Conservation (phyloP, 2,329 filamentous ascomycete genomes). For the Colletotrichum abscissum region DNA sequence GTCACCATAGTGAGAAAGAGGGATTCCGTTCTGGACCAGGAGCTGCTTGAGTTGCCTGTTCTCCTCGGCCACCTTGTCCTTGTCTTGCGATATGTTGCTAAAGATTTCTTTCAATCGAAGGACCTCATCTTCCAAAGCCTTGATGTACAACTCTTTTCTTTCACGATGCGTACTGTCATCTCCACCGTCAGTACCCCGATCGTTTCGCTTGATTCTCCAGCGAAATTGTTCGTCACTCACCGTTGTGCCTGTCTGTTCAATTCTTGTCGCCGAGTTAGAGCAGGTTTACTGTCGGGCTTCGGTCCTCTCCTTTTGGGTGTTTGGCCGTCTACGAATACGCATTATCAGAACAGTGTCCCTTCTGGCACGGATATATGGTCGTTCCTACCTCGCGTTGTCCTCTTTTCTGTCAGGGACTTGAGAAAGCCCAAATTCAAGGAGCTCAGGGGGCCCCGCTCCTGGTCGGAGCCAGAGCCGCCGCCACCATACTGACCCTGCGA, state of each 20-base stretch:
- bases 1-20: constrained; percentile 48
- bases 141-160: constrained; percentile 96
- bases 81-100: constrained; percentile 78
- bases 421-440: constrained; percentile 70
- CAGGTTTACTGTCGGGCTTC: constrained; percentile 96
- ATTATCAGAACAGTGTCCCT: background rate
- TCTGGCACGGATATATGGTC: background rate
- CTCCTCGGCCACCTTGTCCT: constrained; percentile 80
- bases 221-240: constrained; percentile 59
- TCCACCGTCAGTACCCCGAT: constrained; percentile 35
- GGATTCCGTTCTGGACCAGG: constrained; percentile 64
- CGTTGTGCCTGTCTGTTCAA: constrained; percentile 95
- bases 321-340: constrained; percentile 74
- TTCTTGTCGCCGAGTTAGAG: constrained; percentile 90
- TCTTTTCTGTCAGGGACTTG: constrained; percentile 78
- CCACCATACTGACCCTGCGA: constrained; percentile 40
- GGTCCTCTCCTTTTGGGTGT: constrained; percentile 90
- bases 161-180: constrained; percentile 88
- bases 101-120: constrained; percentile 89
- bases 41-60: constrained; percentile 77
- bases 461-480: constrained; percentile 34
- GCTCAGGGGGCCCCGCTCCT: constrained; percentile 53
- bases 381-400: constrained; percentile 76
- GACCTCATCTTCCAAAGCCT: constrained; percentile 91
- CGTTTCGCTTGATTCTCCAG: background rate